Evolutionary conservation across 148 eudicot genomes (phyloP), one percentile per base, ranked within the genome.

Genomic region (Chenopodium quinoa): DNA sequence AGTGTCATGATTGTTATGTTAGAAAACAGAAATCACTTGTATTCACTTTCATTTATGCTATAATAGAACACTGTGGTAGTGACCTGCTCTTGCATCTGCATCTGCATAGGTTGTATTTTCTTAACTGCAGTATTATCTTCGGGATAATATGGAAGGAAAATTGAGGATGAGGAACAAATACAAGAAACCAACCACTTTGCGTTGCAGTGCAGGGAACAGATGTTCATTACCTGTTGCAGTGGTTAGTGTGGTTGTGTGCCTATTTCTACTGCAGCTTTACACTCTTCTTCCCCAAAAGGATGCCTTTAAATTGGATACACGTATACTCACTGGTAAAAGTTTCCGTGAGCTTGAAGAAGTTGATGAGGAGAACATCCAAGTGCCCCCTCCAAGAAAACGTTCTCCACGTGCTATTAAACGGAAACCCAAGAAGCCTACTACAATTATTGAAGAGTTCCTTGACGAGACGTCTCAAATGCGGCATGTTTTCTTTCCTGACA

Each of bases 331-430:
- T 4, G 77, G 77, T 17, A 88, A 83, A 71, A 86, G 83, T 50
- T 83, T 87, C 27, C 90, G 75, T n/a, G 97, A 91, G 77, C 92
- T 94, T 68, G 91, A 91, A 84, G 88, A 85, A 80, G 95, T 92
- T 31, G 98, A 93, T 44, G 97, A 94, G 86, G 99, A 96, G 80
- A 87, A 83, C 83, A 88, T 96, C 77, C 91, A 82, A 77, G 88
- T 92, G 82, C 99, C 98, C 47, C 98, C 98, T 6, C 99, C 98
- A 34, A 86, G 94, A 75, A 96, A 89, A 80, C 90, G 99, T 23
- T 93, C 98, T 54, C 97, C 99, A 71, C 95, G 98, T 79, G 99
- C 99, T 76, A 80, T 83, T 31, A 93, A 96, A 82, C 86, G 99
- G 82, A 93, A 83, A 84, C 98, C 99, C 22, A 91, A 85, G 82